phyloP scores from a whole-genome alignment of 2,329 filamentous ascomycete species.

The Fusarium temperatum region DNA sequence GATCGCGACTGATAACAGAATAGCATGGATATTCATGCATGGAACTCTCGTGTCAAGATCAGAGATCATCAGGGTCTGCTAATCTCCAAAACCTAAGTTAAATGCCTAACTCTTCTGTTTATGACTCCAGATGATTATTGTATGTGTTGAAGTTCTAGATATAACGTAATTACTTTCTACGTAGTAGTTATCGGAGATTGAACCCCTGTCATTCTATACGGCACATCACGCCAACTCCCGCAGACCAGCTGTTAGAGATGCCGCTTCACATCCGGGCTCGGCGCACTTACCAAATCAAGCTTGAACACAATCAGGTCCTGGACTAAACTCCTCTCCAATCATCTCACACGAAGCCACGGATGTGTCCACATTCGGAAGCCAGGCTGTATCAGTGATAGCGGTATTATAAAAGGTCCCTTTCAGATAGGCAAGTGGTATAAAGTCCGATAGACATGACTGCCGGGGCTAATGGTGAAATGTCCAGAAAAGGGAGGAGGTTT shows the following conservation, averaged over 20 bases:
- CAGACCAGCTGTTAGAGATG: not conserved
- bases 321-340: not conserved
- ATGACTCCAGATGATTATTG: accelerated
- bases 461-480: not conserved
- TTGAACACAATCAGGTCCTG: not conserved
- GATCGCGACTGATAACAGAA: not conserved
- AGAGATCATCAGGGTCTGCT: not conserved
- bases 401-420: constrained; percentile 11
- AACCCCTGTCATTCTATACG: not conserved
- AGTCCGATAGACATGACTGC: not conserved
- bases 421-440: constrained; percentile 22
- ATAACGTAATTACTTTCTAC: not conserved
- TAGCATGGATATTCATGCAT: not conserved
- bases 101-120: not conserved
- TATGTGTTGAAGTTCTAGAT: not conserved
- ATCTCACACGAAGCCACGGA: not conserved
- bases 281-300: not conserved
- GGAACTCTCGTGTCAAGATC: not conserved
- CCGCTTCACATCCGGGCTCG: not conserved
- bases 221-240: not conserved
- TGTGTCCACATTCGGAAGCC: not conserved
- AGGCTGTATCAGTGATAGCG: not conserved
- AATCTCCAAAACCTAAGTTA: not conserved
- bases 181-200: too few relatives aligned
- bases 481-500: constrained; percentile 7